These are phyloP conservation scores for Clavaria fumosa DNA, from an alignment of 768 basidiomycete genomes.

Conservation along the genomic window DNA sequence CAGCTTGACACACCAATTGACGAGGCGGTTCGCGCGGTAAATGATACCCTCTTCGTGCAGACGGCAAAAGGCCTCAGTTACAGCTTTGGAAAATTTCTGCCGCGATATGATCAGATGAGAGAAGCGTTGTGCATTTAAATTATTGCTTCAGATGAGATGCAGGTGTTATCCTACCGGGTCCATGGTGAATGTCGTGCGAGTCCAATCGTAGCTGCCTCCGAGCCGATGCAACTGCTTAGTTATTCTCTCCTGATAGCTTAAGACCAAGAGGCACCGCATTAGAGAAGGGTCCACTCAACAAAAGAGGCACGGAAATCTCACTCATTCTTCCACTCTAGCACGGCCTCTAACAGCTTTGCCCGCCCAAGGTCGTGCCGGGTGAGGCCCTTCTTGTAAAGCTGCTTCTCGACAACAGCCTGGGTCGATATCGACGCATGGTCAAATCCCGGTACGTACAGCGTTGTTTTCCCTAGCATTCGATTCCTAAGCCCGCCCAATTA, in stretches of 20 bases:
- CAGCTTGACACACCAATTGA: slow-evolving; percentile 94
- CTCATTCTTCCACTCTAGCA: slow-evolving; percentile 97
- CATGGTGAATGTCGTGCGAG: slow-evolving; percentile 92
- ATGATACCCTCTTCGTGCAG: slow-evolving; percentile 84
- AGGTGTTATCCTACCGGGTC: slow-evolving; percentile 39
- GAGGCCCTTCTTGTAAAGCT: slow-evolving; percentile 70
- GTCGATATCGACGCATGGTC: slow-evolving; percentile 99
- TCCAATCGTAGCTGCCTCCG: slow-evolving; percentile 93
- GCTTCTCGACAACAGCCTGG: slow-evolving; percentile 92
- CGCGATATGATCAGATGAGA: slow-evolving; percentile 2
- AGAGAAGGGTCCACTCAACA: too few species aligned
- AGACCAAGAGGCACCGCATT: too few species aligned
- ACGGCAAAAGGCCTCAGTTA: slow-evolving; percentile 80
- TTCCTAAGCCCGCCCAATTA: slow-evolving; percentile 38
- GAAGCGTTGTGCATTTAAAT: too few species aligned
- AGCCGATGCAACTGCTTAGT: slow-evolving; percentile 77
- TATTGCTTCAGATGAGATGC: neutral
- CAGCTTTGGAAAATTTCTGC: slow-evolving; percentile 68
- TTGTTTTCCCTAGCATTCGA: slow-evolving; percentile 89
- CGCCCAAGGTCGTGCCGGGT: slow-evolving; percentile 92
- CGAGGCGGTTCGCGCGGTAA: slow-evolving; percentile 91
- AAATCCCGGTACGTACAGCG: slow-evolving; percentile 85
- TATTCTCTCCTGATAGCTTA: slow-evolving; percentile 88
- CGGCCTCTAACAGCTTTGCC: slow-evolving; percentile 77
- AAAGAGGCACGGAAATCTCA: slow-evolving; percentile 30